Conservation (phyloP, 192 early-diverging fungal genomes). For the Backusella australiensis region DNA sequence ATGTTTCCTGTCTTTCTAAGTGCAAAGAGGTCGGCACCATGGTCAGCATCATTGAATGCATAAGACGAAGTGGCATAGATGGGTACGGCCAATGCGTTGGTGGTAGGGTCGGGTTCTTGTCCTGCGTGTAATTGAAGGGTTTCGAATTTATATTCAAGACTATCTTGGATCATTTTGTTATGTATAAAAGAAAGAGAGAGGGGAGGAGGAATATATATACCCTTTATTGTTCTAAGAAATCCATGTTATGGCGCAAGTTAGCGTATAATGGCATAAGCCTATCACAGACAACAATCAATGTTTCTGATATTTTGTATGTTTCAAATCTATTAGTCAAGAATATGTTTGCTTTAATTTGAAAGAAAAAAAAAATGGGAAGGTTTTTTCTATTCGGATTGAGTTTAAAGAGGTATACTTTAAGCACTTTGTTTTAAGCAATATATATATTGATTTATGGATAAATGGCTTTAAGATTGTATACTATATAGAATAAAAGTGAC, state of each 20-base stretch:
- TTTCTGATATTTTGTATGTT: neutral
- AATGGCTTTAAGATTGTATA: too few relatives aligned
- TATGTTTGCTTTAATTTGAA: too few relatives aligned
- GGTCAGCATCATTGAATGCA: constrained; percentile 74
- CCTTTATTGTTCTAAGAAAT: neutral
- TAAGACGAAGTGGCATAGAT: constrained; percentile 89
- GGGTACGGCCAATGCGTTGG: constrained; percentile 81
- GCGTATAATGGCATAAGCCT: neutral
- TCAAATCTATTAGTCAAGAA: neutral
- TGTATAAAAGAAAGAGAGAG: neutral
- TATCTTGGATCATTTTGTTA: neutral
- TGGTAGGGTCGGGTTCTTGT: constrained; percentile 54
- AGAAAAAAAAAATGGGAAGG: too few relatives aligned
- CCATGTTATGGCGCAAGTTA: neutral
- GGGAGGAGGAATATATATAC: neutral
- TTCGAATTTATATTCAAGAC: constrained; percentile 63
- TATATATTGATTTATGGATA: too few relatives aligned
- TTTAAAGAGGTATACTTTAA: neutral
- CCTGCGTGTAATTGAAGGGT: constrained; percentile 92
- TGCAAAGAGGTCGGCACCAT: constrained; percentile 79
- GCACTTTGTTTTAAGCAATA: too few relatives aligned
- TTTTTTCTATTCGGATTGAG: neutral
- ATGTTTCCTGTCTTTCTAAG: constrained; percentile 73
- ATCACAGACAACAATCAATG: neutral
- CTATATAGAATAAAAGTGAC: too few relatives aligned